Conservation (phyloP, 352 stramenopile genomes). For the Phytophthora brassicae region DNA sequence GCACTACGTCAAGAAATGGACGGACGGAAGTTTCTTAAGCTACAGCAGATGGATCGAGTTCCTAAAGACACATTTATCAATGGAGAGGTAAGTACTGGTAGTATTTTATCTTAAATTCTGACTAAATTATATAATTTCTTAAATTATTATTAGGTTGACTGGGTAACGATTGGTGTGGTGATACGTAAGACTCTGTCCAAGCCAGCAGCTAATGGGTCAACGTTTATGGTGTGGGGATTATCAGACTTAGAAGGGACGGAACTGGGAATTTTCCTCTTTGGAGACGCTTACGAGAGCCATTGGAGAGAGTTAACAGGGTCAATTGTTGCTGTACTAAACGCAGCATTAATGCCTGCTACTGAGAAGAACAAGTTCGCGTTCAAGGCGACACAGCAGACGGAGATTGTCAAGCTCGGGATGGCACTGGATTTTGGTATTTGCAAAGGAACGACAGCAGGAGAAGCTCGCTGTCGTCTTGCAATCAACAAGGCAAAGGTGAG, state of each 20-base stretch:
- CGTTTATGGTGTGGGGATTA: conserved; percentile 83
- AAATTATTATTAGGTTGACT: conserved; percentile 62
- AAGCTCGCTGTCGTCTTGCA: conserved; percentile 66
- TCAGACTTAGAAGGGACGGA: conserved; percentile 72
- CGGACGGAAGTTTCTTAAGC: conserved; percentile 63
- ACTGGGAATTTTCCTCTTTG: conserved; percentile 76
- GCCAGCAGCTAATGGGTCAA: conserved; percentile 56
- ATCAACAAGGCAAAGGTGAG: conserved; percentile 74
- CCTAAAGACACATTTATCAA: conserved; percentile 57
- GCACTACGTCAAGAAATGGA: conserved; percentile 65
- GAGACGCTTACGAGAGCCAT: conserved; percentile 66
- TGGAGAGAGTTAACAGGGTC: conserved; percentile 65
- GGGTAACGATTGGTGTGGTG: conserved; percentile 82
- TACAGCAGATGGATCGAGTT: conserved; percentile 60
- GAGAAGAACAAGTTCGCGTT: conserved; percentile 84
- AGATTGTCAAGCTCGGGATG: conserved; percentile 65
- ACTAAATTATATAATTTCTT: too few relatives aligned
- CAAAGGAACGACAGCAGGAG: conserved; percentile 61
- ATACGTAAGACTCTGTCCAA: conserved; percentile 75
- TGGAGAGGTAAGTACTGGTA: conserved; percentile 35
- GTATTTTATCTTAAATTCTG: too few relatives aligned
- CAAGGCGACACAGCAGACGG: conserved; percentile 54
- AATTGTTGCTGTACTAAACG: conserved; percentile 74
- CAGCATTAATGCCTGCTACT: conserved; percentile 55
- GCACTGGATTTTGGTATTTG: conserved; percentile 80